phyloP scores from a whole-genome alignment of 2,329 filamentous ascomycete genomes.

The Trichoderma sp. region DNA sequence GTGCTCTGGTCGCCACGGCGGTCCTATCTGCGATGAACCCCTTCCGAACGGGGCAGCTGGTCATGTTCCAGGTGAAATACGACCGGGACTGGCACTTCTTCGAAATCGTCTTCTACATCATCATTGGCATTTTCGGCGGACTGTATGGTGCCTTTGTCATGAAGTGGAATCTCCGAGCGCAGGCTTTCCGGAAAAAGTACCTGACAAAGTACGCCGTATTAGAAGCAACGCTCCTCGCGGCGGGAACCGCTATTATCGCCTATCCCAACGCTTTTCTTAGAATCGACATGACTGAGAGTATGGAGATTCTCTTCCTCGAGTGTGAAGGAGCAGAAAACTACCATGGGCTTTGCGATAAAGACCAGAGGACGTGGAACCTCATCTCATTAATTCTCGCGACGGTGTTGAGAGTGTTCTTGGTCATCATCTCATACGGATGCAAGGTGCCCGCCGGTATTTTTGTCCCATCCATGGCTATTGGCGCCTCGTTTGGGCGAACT shows the following conservation, averaged over 20 bases:
- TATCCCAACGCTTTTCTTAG: constrained; percentile 93
- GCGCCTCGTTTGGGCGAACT: constrained; percentile 88
- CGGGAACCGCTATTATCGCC: constrained; percentile 84
- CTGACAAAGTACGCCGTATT: constrained; percentile 78
- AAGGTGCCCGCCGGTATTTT: constrained; percentile 98
- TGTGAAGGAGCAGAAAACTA: constrained; percentile 89
- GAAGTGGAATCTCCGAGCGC: constrained; percentile 90
- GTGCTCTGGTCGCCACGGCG: constrained; percentile 89
- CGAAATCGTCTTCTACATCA: constrained; percentile 86
- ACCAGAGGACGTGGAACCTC: constrained; percentile 76
- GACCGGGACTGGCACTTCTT: constrained; percentile 98
- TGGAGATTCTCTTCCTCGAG: constrained; percentile 95
- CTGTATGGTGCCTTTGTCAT: constrained; percentile 96
- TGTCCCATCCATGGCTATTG: constrained; percentile 96
- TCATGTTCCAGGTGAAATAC: constrained; percentile 98
- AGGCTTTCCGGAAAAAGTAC: constrained; percentile 93
- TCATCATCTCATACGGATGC: constrained; percentile 95
- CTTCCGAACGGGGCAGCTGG: constrained; percentile 91
- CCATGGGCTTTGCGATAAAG: constrained; percentile 78
- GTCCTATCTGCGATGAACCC: constrained; percentile 95
- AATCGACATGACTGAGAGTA: constrained; percentile 99
- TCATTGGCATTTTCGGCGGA: constrained; percentile 89
- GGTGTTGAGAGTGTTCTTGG: constrained; percentile 73
- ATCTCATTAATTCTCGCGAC: constrained; percentile 77
- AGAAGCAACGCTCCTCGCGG: constrained; percentile 81